A percentile compares a stretch with the other conserved stretches of the same genome.
Conservation (phyloP, 352 stramenopile genomes). For the Phytopythium vexans region DNA sequence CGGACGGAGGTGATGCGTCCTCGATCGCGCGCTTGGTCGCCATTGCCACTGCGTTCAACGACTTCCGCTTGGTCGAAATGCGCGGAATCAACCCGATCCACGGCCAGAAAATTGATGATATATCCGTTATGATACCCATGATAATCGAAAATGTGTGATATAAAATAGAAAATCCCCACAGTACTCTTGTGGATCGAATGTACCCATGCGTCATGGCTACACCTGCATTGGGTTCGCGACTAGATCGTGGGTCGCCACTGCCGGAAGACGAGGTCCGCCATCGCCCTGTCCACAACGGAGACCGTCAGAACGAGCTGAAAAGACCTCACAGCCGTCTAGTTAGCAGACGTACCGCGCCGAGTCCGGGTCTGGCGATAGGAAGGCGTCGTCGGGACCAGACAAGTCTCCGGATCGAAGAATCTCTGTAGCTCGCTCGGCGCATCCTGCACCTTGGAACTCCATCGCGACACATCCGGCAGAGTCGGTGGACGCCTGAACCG, state of each 20-base stretch:
- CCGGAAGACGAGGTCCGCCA: slow-evolving; percentile 46
- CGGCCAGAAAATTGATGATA: too few relatives aligned
- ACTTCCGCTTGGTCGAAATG: too few relatives aligned
- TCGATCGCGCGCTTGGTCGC: slow-evolving; percentile 7
- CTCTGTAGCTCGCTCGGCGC: slow-evolving; percentile 14
- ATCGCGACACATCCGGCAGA: slow-evolving; percentile 46
- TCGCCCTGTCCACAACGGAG: slow-evolving; percentile 11
- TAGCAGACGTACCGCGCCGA: slow-evolving; percentile 23
- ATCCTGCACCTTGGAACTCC: slow-evolving; percentile 44
- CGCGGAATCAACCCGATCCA: too few relatives aligned
- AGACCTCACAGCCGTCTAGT: neutral
- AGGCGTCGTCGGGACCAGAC: slow-evolving; percentile 12
- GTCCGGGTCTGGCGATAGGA: slow-evolving; percentile 23
- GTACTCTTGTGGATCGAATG: too few relatives aligned
- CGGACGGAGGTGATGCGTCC: neutral
- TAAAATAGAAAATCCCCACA: too few relatives aligned
- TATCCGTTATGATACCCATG: too few relatives aligned
- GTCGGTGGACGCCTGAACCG: slow-evolving; percentile 18
- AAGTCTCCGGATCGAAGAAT: slow-evolving; percentile 23
- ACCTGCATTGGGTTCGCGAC: neutral
- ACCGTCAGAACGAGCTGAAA: neutral
- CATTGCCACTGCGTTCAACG: neutral
- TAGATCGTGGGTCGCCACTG: slow-evolving; percentile 49
- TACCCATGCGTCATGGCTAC: too few relatives aligned
- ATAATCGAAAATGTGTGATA: too few relatives aligned